phyloP scores from a whole-genome alignment of 179 eudicot species.

The Gypsophila paniculata region DNA sequence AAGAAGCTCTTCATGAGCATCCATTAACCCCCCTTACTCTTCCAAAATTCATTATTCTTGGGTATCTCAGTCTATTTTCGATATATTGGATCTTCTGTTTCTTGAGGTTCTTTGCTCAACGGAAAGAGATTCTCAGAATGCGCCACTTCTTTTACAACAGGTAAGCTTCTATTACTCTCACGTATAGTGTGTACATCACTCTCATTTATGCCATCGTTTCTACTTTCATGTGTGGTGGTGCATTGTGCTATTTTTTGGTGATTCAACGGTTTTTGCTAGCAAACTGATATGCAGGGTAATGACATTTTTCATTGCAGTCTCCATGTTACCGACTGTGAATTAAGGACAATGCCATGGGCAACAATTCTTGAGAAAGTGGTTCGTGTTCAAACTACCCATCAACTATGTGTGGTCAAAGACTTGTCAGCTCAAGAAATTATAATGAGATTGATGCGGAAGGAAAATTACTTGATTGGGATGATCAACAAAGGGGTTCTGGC shows the following conservation, averaged over 20 bases:
- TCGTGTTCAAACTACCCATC: conserved; percentile 57
- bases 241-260: neutral
- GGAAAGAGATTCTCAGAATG: conserved; percentile 65
- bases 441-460: conserved; percentile 95
- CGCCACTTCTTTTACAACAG: conserved; percentile 78
- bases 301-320: conserved; percentile 58
- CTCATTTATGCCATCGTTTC: neutral
- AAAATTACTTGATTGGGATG: conserved; percentile 96
- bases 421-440: conserved; percentile 83
- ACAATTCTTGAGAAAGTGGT: conserved; percentile 79
- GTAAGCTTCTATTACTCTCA: conserved; percentile 32
- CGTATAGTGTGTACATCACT: neutral
- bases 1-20: conserved; percentile 84
- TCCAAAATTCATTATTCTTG: conserved; percentile 70
- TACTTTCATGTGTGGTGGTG: neutral
- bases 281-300: neutral
- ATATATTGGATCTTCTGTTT: conserved; percentile 82
- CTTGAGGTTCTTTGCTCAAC: conserved; percentile 77
- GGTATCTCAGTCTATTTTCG: conserved; percentile 75
- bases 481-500: conserved; percentile 89
- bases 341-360: conserved; percentile 90
- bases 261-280: neutral
- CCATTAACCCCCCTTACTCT: conserved; percentile 82
- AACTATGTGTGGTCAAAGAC: conserved; percentile 84
- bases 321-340: conserved; percentile 71